Base-by-base conservation (phyloP, 2,329 filamentous ascomycete genomes). In the Fusarium sp. region DNA sequence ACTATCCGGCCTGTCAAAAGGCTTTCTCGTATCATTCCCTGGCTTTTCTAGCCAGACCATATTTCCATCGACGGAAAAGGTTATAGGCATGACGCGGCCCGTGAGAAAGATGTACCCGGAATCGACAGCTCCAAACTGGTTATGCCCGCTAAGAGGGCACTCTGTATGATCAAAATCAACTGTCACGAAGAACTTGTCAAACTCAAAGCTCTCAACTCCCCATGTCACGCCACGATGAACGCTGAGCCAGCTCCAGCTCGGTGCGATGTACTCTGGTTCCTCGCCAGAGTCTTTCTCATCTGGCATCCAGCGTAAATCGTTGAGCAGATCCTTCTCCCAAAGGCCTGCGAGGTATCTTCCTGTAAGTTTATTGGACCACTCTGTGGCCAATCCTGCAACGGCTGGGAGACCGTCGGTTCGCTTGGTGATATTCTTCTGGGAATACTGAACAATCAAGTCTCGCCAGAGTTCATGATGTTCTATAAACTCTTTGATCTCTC, bases 201-300 rank as follows among this genome's bases (percentile, higher is more conserved):
- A 30, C 11, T 60, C 52, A 32, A 73, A 75, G 18, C 47, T 66
- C 9, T 67, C 54, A 1, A 54, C 15, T 1, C 75, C 75, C 76
- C 76, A 79, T 4, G 69, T 75, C 8, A 78, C 76, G 6, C 67
- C 69, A 1, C 76, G 75, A 5, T 76, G 73, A 13, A 62, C 70
- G 20, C 77, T 78, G 6, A 78, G 58, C 77, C 76, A 79, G 28
- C 76, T 79, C 77, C 77, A 79, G 20, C 67, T 79, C 3, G 77
- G 78, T 6, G 68, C 70, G 7, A 76, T 64, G 5, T 73, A 75
- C 8, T 56, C 8, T 1, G 34, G 24, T 15, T 72, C 48, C 18
- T 61, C 39, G 0, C 51, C 68, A 1, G 52, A 32, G 8, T 76
- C 68, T 22, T 50, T 41, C 15, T 77, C 68, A 26, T 74, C 66